Conservation (phyloP, 192 early-diverging fungal genomes). For the Gryganskiella cystojenkinii region DNA sequence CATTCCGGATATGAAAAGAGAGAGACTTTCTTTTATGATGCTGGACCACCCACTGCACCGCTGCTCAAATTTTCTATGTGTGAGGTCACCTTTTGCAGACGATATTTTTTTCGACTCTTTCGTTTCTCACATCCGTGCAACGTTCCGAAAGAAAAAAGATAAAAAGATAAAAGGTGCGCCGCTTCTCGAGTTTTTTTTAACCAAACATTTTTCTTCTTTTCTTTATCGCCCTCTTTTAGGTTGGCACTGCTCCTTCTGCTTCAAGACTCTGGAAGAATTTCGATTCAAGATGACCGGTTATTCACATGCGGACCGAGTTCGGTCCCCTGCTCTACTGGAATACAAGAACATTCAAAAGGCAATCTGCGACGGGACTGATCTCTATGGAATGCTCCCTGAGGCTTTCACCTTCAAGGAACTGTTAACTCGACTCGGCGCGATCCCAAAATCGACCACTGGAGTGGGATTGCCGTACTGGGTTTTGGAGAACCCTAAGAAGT, state of each 20-base stretch:
- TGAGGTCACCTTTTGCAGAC: no score
- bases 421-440: conserved; percentile 48
- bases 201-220: background rate
- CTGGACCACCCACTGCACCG: no score
- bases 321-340: conserved; percentile 29
- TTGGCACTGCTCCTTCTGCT: conserved; percentile 74
- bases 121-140: no score
- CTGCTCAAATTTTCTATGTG: no score
- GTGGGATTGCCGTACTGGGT: conserved; percentile 56
- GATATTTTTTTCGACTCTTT: no score
- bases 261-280: conserved; percentile 58
- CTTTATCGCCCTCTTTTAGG: conserved; percentile 14
- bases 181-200: background rate
- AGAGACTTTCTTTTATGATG: background rate
- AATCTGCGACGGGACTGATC: conserved; percentile 67
- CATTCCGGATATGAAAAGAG: background rate
- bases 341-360: conserved; percentile 54
- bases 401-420: conserved; percentile 62
- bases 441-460: conserved; percentile 39
- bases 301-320: conserved; percentile 65
- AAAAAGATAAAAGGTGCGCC: no score
- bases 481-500: conserved; percentile 33
- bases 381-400: conserved; percentile 69
- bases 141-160: no score
- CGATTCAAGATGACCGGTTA: conserved; percentile 69